Base-by-base conservation (phyloP, 192 early-diverging fungal genomes). In the Mortierella hygrophila region DNA sequence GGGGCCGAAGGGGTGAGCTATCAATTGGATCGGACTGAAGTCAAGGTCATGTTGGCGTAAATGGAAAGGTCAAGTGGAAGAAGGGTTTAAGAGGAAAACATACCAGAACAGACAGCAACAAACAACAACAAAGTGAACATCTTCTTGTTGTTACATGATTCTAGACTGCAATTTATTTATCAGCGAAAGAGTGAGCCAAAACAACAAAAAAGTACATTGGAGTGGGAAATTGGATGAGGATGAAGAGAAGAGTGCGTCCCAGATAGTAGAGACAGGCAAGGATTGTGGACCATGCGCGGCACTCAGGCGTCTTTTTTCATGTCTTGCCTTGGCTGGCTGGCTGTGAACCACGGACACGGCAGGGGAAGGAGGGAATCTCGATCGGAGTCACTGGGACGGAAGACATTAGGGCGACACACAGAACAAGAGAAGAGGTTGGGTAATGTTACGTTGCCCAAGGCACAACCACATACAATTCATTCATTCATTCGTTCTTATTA, bases 361-460 rank as follows among this genome's bases (percentile, higher is more conserved):
- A 29, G 29, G n/a, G 6, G 23, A 8, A n/a, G n/a, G 26, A 29
- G 26, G 29, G 60, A 32, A 29, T 65, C 60, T 65, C 29, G 60
- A 65, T 65, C 60, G 60, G 60, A 32, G 60, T 65, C 60, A 35
- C 60, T 65, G 26, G 60, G 55, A 26, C 11, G 4, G 23, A 60
- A 10, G 20, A 23, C 21, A 60, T n/a, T n/a, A 29, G 23, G 20
- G 55, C 23, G 60, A 65, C 10, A 65, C 60, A 65, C 35, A 35
- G 35, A 3, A 52, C 49, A 52, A 26, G 8, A 26, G 55, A 65
- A 65, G 60, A 65, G 29, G 55, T 26, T 26, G 55, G n/a, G n/a
- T 23, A 65, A 65, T 26, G 60, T 65, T 65, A 46, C 8, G 57
- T 65, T 65, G 60, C 60, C 60, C 29, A 65, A 65, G 60, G 60